phyloP scores from a whole-genome alignment of 495 filamentous ascomycete genomes.

The Xylaria grammica region DNA sequence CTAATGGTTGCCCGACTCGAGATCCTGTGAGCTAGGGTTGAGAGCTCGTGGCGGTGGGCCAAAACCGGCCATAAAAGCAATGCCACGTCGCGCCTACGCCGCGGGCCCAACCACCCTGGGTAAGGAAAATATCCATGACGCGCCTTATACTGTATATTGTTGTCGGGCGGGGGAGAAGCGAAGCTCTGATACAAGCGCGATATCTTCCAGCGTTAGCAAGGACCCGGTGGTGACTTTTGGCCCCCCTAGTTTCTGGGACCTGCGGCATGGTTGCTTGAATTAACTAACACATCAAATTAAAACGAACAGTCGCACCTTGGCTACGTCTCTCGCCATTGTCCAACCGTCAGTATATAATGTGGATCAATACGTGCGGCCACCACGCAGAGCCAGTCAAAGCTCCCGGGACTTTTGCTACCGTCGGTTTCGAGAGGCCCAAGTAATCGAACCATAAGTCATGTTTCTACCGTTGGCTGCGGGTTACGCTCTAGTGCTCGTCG shows the following conservation, averaged over 20 bases:
- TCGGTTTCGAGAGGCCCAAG: conserved; percentile 12
- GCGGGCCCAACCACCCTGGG: conserved; percentile 22
- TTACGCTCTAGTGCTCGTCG: conserved; percentile 31
- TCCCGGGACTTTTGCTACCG: conserved; percentile 10
- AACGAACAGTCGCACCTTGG: conserved; percentile 13
- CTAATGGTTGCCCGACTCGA: conserved; percentile 18
- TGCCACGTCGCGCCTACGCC: conserved; percentile 24
- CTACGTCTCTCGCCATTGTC: not conserved
- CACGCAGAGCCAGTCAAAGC: conserved; percentile 13
- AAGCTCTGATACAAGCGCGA: conserved; percentile 14
- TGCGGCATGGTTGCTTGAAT: not conserved
- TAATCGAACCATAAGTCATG: conserved; percentile 21
- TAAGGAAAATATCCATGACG: conserved; percentile 10
- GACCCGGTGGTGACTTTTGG: conserved; percentile 14
- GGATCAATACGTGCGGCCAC: conserved; percentile 14
- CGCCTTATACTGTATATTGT: conserved; percentile 17
- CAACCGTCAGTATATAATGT: conserved; percentile 13
- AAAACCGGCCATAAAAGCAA: conserved; percentile 17
- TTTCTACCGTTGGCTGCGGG: conserved; percentile 35
- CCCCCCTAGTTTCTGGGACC: conserved; percentile 14
- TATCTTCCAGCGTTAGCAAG: not conserved
- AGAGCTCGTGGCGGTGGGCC: conserved; percentile 25
- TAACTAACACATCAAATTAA: conserved; percentile 12
- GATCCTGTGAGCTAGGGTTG: conserved; percentile 10
- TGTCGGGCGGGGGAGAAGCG: conserved; percentile 15